phyloP scores from a whole-genome alignment of 2,329 filamentous ascomycete species.

The Ophiosphaerella herpotricha region DNA sequence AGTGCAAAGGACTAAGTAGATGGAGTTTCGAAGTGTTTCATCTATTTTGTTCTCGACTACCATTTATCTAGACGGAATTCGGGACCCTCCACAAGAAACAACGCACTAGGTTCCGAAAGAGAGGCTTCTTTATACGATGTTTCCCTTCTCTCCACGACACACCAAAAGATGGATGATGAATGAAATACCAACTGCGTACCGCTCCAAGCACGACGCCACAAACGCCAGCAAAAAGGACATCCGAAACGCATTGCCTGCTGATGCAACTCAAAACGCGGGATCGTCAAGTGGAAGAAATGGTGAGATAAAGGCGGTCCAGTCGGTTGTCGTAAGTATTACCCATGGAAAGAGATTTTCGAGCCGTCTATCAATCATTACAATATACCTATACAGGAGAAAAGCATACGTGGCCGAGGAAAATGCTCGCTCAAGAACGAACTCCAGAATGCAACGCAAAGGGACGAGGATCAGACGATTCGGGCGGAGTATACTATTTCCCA shows the following conservation, averaged over 20 bases:
- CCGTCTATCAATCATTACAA: conserved; percentile 50
- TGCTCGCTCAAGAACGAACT: conserved; percentile 41
- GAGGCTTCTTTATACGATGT: conserved; percentile 36
- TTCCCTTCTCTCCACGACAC: conserved; percentile 30
- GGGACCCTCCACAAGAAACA: conserved; percentile 17
- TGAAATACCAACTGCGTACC: conserved; percentile 28
- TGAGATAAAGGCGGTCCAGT: conserved; percentile 35
- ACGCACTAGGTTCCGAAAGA: conserved; percentile 17
- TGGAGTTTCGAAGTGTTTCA: conserved; percentile 10
- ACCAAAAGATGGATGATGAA: conserved; percentile 27
- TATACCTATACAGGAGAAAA: conserved; percentile 46
- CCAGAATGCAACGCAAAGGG: conserved; percentile 40
- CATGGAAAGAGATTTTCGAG: conserved; percentile 41
- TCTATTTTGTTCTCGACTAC: conserved; percentile 27
- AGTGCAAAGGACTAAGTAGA: neutral
- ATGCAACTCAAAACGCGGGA: conserved; percentile 24
- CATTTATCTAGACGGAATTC: conserved; percentile 26
- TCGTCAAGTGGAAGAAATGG: conserved; percentile 28
- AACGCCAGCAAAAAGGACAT: conserved; percentile 31
- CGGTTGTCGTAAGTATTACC: conserved; percentile 43
- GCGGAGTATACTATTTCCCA: conserved; percentile 32
- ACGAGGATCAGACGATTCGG: conserved; percentile 20
- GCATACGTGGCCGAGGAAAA: conserved; percentile 28
- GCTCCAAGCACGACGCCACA: conserved; percentile 30
- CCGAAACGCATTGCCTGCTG: conserved; percentile 23